phyloP scores from a whole-genome alignment of 495 filamentous ascomycete genomes.

The Penicillium atrosanguineum region DNA sequence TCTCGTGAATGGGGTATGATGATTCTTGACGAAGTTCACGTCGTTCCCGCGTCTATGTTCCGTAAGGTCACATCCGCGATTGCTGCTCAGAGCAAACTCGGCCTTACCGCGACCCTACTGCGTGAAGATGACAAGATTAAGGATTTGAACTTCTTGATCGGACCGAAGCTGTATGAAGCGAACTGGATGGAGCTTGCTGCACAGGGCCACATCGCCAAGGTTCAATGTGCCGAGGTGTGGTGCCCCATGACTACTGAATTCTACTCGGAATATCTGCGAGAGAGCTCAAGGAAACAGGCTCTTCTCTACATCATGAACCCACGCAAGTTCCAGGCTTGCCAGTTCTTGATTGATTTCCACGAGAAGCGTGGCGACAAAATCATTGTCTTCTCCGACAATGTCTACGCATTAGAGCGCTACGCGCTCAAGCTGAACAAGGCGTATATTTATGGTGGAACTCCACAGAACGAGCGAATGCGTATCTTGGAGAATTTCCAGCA shows the following conservation, averaged over 20 bases:
- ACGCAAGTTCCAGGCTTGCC: constrained; percentile 92
- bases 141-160: constrained; percentile 96
- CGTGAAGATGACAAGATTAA: constrained; percentile 98
- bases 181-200: constrained; percentile 99
- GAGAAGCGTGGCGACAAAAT: constrained; percentile 96
- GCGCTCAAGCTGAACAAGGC: constrained; percentile 81
- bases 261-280: constrained; percentile 86
- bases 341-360: constrained; percentile 97
- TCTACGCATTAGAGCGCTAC: constrained; percentile 87
- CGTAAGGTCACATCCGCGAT: constrained; percentile 87
- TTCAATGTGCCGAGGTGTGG: constrained; percentile 98
- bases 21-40: constrained; percentile 98
- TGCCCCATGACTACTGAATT: constrained; percentile 99
- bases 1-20: constrained; percentile 96
- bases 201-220: constrained; percentile 94
- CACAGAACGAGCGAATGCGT: constrained; percentile 78
- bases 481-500: constrained; percentile 97
- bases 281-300: constrained; percentile 63
- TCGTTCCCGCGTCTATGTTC: constrained; percentile 95
- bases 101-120: constrained; percentile 89
- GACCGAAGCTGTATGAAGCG: constrained; percentile 95
- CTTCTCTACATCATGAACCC: constrained; percentile 98
- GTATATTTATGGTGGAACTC: constrained; percentile 91
- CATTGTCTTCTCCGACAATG: constrained; percentile 98
- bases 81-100: constrained; percentile 94